Conservation (phyloP, 2,329 filamentous ascomycete species). For the Venturia aucupariae region DNA sequence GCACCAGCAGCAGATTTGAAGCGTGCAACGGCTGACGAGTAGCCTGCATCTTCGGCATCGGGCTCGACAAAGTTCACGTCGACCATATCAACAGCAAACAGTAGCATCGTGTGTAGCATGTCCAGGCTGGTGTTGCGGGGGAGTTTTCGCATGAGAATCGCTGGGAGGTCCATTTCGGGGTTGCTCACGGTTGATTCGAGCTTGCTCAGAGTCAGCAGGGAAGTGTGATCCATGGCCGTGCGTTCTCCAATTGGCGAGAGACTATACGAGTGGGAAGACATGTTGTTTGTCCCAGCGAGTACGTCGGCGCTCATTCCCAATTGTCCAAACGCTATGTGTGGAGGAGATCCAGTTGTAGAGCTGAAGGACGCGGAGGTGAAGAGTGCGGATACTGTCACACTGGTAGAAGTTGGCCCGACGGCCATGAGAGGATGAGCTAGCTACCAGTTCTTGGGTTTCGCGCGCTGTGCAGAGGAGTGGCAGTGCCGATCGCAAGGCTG, state of each 20-base stretch:
- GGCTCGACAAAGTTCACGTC: slow-evolving; percentile 48
- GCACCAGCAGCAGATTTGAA: slow-evolving; percentile 50
- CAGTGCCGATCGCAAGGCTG: slow-evolving; percentile 4
- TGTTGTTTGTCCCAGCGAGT: slow-evolving; percentile 10
- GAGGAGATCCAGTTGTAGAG: neutral
- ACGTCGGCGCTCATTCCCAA: slow-evolving; percentile 13
- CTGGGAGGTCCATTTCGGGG: slow-evolving; percentile 19
- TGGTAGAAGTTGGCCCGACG: slow-evolving; percentile 2
- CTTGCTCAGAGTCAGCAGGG: slow-evolving; percentile 29
- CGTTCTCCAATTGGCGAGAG: slow-evolving; percentile 34
- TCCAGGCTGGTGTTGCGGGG: slow-evolving; percentile 50
- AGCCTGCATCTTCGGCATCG: slow-evolving; percentile 48
- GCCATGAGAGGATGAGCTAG: neutral
- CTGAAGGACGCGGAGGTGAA: neutral
- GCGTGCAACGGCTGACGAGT: slow-evolving; percentile 48
- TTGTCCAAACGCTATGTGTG: neutral
- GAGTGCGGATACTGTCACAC: slow-evolving; percentile 2
- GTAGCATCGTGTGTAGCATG: slow-evolving; percentile 51
- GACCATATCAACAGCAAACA: slow-evolving; percentile 56
- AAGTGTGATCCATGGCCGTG: slow-evolving; percentile 27
- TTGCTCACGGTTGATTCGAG: slow-evolving; percentile 21
- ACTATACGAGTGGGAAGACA: slow-evolving; percentile 27
- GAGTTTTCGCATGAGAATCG: slow-evolving; percentile 51
- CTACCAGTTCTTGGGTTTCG: neutral
- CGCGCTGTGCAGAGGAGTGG: slow-evolving; percentile 3